Percentiles rank a stretch among this genome's conserved stretches.
Evolutionary conservation across 441 rosid genomes (phyloP).

Genomic region (Arabidopsis hybrid): DNA sequence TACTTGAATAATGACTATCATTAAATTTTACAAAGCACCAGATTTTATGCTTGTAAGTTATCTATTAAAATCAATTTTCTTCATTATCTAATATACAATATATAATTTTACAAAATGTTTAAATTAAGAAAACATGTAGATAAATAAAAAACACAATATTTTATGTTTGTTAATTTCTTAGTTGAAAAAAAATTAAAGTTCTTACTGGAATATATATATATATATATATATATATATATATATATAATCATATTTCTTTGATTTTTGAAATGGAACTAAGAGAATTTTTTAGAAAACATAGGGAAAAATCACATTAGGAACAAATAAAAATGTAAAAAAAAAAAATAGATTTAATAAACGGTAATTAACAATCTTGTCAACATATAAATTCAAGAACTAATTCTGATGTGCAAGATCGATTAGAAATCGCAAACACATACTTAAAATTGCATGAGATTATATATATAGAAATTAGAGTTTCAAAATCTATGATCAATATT

Average conservation of each 20-base stretch:
- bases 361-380: not conserved
- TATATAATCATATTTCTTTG: not conserved
- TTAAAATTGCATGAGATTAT: not conserved
- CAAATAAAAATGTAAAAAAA: not conserved
- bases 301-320: too few species aligned
- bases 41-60: not conserved
- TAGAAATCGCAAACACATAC: not conserved
- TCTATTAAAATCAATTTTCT: not conserved
- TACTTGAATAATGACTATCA: not conserved
- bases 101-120: not conserved
- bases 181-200: not conserved
- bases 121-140: too few species aligned
- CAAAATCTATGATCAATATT: not conserved
- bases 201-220: not conserved
- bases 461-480: not conserved
- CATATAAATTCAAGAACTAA: not conserved
- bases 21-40: not conserved
- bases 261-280: not conserved
- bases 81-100: not conserved
- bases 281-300: not conserved
- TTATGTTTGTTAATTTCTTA: too few species aligned
- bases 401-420: not conserved
- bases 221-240: too few species aligned
- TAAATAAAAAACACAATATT: too few species aligned
- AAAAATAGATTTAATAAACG: not conserved